These are phyloP conservation scores for Gossypium thurberi DNA, from an alignment of 345 rosid genomes.

Conservation along the genomic window DNA sequence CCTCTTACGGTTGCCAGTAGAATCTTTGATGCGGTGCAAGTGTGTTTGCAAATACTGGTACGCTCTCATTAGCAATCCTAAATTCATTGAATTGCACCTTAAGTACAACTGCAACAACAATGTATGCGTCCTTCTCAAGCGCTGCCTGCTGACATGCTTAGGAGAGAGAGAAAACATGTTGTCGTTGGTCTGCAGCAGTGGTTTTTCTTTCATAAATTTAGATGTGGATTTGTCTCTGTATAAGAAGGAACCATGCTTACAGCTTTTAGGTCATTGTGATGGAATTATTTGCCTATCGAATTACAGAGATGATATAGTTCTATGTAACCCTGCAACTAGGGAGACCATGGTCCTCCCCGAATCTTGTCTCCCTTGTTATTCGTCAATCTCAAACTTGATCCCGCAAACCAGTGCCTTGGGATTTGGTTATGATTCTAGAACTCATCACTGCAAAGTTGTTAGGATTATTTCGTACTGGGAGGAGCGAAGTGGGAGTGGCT, in stretches of 20 bases:
- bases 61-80: not conserved
- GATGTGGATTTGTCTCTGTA: constrained; percentile 11
- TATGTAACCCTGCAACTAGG: constrained; percentile 14
- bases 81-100: constrained; percentile 6
- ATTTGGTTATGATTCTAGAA: constrained; percentile 10
- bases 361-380: constrained; percentile 6
- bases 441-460: constrained; percentile 7
- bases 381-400: not conserved
- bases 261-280: constrained; percentile 13
- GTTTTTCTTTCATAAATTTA: constrained; percentile 9
- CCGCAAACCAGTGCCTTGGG: constrained; percentile 11
- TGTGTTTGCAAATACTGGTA: constrained; percentile 12
- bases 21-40: constrained; percentile 10
- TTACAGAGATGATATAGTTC: constrained; percentile 11
- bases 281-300: constrained; percentile 11
- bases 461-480: constrained; percentile 13
- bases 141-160: constrained; percentile 12
- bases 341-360: constrained; percentile 8
- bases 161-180: constrained; percentile 9
- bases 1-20: not conserved
- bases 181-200: constrained; percentile 4
- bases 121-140: constrained; percentile 16
- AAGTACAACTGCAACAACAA: constrained; percentile 12
- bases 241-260: constrained; percentile 12
- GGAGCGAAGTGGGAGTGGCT: constrained; percentile 1